Conservation (phyloP, 495 filamentous ascomycete species). For the Aspergillus mulundensis region DNA sequence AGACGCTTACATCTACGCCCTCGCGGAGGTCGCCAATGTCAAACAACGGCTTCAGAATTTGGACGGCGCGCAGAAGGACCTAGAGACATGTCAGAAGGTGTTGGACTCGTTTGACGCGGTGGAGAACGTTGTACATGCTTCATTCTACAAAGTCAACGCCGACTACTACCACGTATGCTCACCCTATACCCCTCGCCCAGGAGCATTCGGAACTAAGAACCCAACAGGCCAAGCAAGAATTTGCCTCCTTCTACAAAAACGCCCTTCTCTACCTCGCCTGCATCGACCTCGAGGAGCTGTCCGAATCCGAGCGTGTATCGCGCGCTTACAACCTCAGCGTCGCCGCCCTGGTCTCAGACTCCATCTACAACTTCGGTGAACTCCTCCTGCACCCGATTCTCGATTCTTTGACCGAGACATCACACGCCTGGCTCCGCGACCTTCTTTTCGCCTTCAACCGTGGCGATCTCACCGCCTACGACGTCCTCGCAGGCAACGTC, state of each 20-base stretch:
- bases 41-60: constrained; percentile 73
- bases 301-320: constrained; percentile 63
- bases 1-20: constrained; percentile 94
- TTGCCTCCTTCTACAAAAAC: constrained; percentile 93
- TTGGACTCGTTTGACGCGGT: constrained; percentile 92
- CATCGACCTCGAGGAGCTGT: constrained; percentile 74
- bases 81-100: constrained; percentile 81
- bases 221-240: constrained; percentile 73
- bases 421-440: constrained; percentile 79
- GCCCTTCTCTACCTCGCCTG: constrained; percentile 98
- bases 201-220: neutral
- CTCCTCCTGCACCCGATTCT: constrained; percentile 96
- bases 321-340: constrained; percentile 91
- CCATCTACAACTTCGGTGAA: constrained; percentile 99
- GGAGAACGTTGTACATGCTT: constrained; percentile 91
- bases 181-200: neutral
- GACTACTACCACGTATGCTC: constrained; percentile 77
- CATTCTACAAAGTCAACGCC: constrained; percentile 94
- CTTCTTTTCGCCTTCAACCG: constrained; percentile 97
- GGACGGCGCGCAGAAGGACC: constrained; percentile 73
- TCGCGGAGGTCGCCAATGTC: constrained; percentile 83
- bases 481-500: constrained; percentile 73
- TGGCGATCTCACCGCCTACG: constrained; percentile 83
- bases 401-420: constrained; percentile 65
- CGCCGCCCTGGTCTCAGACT: constrained; percentile 85